These are phyloP conservation scores for Chaetomium sp. DNA, from an alignment of 2,329 filamentous ascomycete genomes.

Conservation along the genomic window DNA sequence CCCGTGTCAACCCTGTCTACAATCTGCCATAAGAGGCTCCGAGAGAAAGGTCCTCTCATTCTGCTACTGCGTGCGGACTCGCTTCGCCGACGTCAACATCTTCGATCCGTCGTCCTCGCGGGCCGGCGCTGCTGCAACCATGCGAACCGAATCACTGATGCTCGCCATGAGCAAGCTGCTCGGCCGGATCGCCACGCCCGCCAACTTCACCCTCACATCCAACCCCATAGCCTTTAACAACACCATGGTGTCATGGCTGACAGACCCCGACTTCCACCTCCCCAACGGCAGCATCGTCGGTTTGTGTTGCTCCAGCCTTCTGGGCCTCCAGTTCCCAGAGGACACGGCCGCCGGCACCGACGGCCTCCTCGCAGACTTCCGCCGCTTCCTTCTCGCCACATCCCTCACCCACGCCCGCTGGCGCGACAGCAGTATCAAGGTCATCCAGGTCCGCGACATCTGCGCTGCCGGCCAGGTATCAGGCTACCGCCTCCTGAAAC, in stretches of 20 bases:
- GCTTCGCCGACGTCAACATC: conserved; percentile 39
- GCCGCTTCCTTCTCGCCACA: conserved; percentile 37
- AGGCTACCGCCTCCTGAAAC: conserved; percentile 37
- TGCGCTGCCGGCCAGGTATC: conserved; percentile 35
- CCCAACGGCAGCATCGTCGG: conserved; percentile 38
- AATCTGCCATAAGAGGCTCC: conserved; percentile 35
- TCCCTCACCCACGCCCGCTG: conserved; percentile 37
- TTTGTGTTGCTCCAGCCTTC: conserved; percentile 35
- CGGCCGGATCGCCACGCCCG: conserved; percentile 31
- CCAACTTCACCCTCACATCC: conserved; percentile 27
- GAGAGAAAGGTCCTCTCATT: conserved; percentile 38
- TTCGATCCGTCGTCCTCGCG: conserved; percentile 23
- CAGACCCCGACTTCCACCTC: conserved; percentile 32
- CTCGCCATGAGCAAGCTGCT: conserved; percentile 31
- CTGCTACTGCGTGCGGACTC: conserved; percentile 38
- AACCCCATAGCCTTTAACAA: conserved; percentile 34
- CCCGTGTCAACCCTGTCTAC: conserved; percentile 37
- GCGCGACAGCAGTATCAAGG: conserved; percentile 22
- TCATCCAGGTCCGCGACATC: conserved; percentile 30
- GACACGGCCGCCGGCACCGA: conserved; percentile 28
- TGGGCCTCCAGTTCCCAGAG: conserved; percentile 33
- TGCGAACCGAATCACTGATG: conserved; percentile 33
- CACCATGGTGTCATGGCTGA: conserved; percentile 37
- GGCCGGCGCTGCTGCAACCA: conserved; percentile 16
- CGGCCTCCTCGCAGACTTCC: conserved; percentile 36